phyloP scores from a whole-genome alignment of 164 flowering plant species.

The Echeveria elegans region DNA sequence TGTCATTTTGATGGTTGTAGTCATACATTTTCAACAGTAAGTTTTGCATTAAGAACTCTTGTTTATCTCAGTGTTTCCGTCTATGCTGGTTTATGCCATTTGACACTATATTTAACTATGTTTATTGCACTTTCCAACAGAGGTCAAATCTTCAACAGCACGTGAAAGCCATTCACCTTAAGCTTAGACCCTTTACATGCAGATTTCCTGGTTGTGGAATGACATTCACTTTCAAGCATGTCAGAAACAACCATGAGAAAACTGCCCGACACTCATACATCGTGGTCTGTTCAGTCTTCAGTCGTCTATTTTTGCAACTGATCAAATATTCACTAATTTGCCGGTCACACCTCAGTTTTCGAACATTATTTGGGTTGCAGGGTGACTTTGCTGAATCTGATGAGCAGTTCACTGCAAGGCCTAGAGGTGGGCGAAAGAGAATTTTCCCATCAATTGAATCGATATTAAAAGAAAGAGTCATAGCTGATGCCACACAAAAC shows the following conservation, averaged over 20 bases:
- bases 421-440: slow-evolving; percentile 71
- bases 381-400: too few relatives aligned
- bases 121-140: slow-evolving; percentile 25
- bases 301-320: too few relatives aligned
- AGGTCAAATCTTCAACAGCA: too few relatives aligned
- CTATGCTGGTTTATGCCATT: not conserved
- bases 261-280: too few relatives aligned
- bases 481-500: too few relatives aligned
- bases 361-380: too few relatives aligned
- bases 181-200: slow-evolving; percentile 48
- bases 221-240: slow-evolving; percentile 68
- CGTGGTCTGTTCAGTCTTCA: slow-evolving; percentile 35
- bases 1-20: slow-evolving; percentile 54
- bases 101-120: not conserved
- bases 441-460: slow-evolving; percentile 32
- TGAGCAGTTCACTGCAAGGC: slow-evolving; percentile 51
- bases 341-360: too few relatives aligned
- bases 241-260: slow-evolving; percentile 80
- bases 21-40: too few relatives aligned
- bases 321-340: not conserved
- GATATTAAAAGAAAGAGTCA: slow-evolving; percentile 57
- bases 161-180: slow-evolving; percentile 64
- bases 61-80: not conserved
- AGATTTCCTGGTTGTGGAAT: slow-evolving; percentile 48
- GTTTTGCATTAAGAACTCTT: slow-evolving; percentile 15